Evolutionary conservation across 192 early-diverging fungal species (phyloP), one percentile per base, ranked within the genome.

Genomic region (Coemansia sp.): DNA sequence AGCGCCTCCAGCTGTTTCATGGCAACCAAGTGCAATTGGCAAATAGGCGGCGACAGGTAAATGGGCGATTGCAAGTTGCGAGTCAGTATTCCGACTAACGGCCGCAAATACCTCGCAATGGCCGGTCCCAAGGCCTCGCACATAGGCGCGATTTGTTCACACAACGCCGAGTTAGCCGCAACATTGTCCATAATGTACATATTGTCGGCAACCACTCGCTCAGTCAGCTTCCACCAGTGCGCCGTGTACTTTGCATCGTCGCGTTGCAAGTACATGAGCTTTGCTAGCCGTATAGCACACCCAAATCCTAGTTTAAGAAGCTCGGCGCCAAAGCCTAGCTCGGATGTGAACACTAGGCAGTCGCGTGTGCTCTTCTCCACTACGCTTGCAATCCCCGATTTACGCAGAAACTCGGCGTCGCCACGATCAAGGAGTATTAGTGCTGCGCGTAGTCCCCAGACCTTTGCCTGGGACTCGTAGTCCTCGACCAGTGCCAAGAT

Each of bases 181-280:
- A 82, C 52, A 38, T 77, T 72, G 19, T 82, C 80, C 0, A 65
- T 60, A 7, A 72, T 66, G 32, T 82, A 82, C 38, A 67, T 42
- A 17, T 53, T 47, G 63, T 82, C 77, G 33, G 66, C 30, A 21
- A 77, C 38, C 14, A 82, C 40, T 32, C 57, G 62, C 28, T 74
- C 75, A 2, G 49, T 59, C 40, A 82, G 21, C 43, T 1, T 39
- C 75, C 75, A 77, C 80, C 75, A 82, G 1, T 57, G 63, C 19
- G 35, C 19, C 13, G 73, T 59, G 44, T 69, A 72, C 40, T 26
- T 67, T 38, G 23, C 33, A 17, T 73, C 61, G 17, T 40, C 43
- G 4, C 10, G 23, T 1, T 43, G 39, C 6, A 55, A 13, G 33
- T 68, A 68, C 38, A 71, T 39, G 3, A 72, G 69, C 14, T 26